Base-by-base conservation (phyloP, 1,139 yeast species). In the Scheffersomyces quercinus region DNA sequence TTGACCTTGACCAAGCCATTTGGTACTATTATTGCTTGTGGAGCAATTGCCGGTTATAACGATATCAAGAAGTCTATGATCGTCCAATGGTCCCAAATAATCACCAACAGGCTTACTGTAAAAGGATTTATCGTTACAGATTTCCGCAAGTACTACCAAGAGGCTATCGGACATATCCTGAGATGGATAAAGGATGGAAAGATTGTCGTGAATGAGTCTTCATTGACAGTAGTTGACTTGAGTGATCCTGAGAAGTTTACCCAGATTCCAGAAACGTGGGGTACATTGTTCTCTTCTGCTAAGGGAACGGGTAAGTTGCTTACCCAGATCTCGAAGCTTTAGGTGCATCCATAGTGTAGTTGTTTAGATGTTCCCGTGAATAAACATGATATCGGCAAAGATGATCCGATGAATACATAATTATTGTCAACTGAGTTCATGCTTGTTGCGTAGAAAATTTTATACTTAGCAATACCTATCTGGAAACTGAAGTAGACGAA, bases 41-140 rank as follows among this genome's bases (percentile, higher is more conserved):
- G 88, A 43, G 73, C 83, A 3, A 79, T 83, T 50, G 62, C 87
- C 29, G 80, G 80, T 42, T 83, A 82, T 60, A 79, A 81, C 53
- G 35, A 31, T 8, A 14, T 31, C 35, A 31, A 31, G 20, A 31
- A 20, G 11, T 31, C 35, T 4, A 31, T 31, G 35, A 31, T 31
- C 6, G 35, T 20, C 11, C 15, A 31, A 6, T 64, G 68, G 68
- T 49, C 56, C 5, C 58, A 59, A 42, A 64, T 62, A 38, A 55
- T 62, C 35, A 51, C 51, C 44, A 61, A 59, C 50, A 53, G 66
- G 35, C 48, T 58, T 30, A 41, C 40, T 0, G 62, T 58, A 9
- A 41, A 45, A 28, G 65, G 65, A 2, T 61, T 59, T 44, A 55
- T 60, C 35, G 48, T 59, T 10, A 43, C 56, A 35, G 64, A 60